Conservation (phyloP, 2,329 filamentous ascomycete species). For the Penicillium sp. region DNA sequence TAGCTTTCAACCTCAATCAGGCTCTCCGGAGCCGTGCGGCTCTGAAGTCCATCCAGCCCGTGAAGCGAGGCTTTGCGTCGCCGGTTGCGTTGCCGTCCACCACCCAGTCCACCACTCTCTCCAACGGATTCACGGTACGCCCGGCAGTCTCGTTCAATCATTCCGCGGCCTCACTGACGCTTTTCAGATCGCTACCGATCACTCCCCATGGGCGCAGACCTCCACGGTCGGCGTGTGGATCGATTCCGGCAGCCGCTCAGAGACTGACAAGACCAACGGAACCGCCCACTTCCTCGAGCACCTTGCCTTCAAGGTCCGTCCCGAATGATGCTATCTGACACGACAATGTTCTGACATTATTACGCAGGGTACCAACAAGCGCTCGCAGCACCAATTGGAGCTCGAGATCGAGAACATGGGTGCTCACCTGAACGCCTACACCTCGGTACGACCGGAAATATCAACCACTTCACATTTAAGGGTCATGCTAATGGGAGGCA, state of each 20-base stretch:
- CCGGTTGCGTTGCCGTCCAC: constrained; percentile 67
- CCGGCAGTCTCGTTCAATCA: constrained; percentile 13
- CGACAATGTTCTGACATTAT: constrained; percentile 11
- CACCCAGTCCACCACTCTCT: constrained; percentile 92
- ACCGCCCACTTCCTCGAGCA: constrained; percentile 99
- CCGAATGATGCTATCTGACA: neutral
- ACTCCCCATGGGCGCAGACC: constrained; percentile 96
- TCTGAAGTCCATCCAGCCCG: constrained; percentile 67
- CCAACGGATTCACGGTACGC: constrained; percentile 91
- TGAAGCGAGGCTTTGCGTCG: constrained; percentile 84
- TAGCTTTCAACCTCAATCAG: constrained; percentile 89
- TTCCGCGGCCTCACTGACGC: constrained; percentile 27
- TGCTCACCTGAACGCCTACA: constrained; percentile 98
- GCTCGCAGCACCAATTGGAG: constrained; percentile 95
- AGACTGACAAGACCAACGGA: constrained; percentile 97
- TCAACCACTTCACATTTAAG: constrained; percentile 9
- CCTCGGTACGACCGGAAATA: constrained; percentile 64
- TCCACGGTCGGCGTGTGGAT: constrained; percentile 99
- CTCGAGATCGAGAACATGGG: constrained; percentile 99
- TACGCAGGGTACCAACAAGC: constrained; percentile 73
- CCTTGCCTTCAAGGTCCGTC: constrained; percentile 91
- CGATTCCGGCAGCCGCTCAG: constrained; percentile 94
- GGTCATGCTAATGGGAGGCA: constrained; percentile 25
- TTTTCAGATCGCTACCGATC: constrained; percentile 84
- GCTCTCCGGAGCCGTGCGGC: constrained; percentile 82